phyloP scores from a whole-genome alignment of 2,329 filamentous ascomycete genomes.

The Verticillium nonalfalfae region DNA sequence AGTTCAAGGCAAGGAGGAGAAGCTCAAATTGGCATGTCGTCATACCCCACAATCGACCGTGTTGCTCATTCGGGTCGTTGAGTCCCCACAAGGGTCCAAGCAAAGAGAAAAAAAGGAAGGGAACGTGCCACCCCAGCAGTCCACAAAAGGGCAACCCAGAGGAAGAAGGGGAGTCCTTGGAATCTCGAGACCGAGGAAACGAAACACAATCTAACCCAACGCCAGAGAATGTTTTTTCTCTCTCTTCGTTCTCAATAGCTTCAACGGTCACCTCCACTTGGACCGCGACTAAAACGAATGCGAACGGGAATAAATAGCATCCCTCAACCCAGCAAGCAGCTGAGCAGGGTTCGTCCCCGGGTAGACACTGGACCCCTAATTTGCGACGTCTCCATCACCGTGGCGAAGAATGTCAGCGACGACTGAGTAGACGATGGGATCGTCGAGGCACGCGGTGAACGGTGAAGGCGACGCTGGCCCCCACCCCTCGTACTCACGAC shows the following conservation, averaged over 20 bases:
- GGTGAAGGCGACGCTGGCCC: no score
- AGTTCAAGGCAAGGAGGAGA: no score
- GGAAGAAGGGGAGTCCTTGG: background rate
- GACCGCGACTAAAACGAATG: background rate
- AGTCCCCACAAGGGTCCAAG: no score
- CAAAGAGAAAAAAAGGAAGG: no score
- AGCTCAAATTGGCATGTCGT: no score
- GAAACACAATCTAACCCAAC: background rate
- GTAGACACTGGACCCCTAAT: background rate
- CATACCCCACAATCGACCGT: no score
- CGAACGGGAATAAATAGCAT: background rate
- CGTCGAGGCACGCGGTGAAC: background rate
- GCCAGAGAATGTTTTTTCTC: background rate
- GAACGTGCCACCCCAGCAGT: no score
- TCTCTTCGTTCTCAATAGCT: background rate
- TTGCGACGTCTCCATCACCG: background rate
- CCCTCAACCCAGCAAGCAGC: background rate
- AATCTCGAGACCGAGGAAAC: background rate
- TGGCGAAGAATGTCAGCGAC: background rate
- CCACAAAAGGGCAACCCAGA: background rate
- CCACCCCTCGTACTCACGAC: no score
- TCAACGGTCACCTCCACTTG: background rate
- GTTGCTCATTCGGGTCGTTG: no score
- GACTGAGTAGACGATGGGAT: background rate
- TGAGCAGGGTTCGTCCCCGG: background rate